phyloP scores from a whole-genome alignment of 1,284 basidiomycete genomes.

The Pyrrhoderma noxium region DNA sequence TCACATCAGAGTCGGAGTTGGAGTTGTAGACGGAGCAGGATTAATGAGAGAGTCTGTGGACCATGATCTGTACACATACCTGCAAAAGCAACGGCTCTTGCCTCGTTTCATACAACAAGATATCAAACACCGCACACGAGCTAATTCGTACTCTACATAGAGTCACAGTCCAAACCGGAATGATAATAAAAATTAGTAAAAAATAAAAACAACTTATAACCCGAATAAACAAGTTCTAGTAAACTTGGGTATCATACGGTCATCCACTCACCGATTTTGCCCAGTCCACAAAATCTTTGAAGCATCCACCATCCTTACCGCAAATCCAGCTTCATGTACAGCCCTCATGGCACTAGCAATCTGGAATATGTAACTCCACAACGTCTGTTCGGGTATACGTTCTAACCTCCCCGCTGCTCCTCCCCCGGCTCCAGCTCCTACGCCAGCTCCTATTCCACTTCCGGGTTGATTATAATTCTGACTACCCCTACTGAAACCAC shows the following conservation, averaged over 20 bases:
- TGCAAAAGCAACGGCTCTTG: constrained; percentile 58
- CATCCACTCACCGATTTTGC: constrained; percentile 65
- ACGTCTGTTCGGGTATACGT: constrained; percentile 67
- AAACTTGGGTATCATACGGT: too few species aligned
- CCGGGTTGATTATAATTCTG: not conserved
- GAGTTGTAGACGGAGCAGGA: too few species aligned
- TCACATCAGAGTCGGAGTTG: too few species aligned
- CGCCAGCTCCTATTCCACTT: not conserved
- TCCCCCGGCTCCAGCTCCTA: constrained; percentile 32
- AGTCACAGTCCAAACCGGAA: constrained; percentile 13
- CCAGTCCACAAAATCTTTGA: constrained; percentile 87
- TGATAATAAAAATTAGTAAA: too few species aligned
- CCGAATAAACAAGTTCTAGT: too few species aligned
- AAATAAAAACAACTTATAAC: not conserved
- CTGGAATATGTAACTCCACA: constrained; percentile 95
- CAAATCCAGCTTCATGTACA: constrained; percentile 78
- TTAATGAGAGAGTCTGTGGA: too few species aligned
- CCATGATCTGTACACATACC: constrained; percentile 21
- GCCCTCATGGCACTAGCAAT: constrained; percentile 82
- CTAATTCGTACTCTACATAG: constrained; percentile 62
- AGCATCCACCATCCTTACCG: constrained; percentile 79
- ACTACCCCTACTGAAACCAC: too few species aligned
- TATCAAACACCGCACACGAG: constrained; percentile 80
- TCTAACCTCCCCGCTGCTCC: constrained; percentile 28
- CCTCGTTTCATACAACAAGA: constrained; percentile 67